Base-by-base conservation (phyloP, 257 asterid genomes). In the Ophiorrhiza pumila region DNA sequence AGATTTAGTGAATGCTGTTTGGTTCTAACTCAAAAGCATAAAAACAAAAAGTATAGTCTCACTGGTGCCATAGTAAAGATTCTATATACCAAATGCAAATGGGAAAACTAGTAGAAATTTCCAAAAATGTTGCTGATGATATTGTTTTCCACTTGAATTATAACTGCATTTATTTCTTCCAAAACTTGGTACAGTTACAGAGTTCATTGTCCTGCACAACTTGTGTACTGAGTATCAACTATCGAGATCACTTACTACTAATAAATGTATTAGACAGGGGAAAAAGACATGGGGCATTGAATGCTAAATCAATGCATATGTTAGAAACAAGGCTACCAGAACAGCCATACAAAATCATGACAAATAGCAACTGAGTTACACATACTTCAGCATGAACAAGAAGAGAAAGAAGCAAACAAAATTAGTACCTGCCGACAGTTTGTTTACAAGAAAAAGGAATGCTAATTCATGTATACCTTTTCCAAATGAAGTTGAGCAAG, bases 401-500 rank as follows among this genome's bases (percentile, higher is more conserved):
- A 56, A 46, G 20, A 70, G 55, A 68, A 68, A 49, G 3, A 12
- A 20, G 27, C 63, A 10, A 20, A 32, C 1, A 47, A n/a, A 13
- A 47, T 22, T 50, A 50, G 57, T 22, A 18, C 11, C 34, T 53
- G 39, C 39, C 27, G 27, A 13, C 61, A 49, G 13, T 58, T 31
- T 18, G 13, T 31, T 1, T 12, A 37, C 3, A 23, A 18, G 17
- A 43, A 45, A 5, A 8, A 22, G 29, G n/a, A 39, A 71, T 71
- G 57, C 57, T 25, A 41, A 70, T 12, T 71, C 43, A 71, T 4
- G 12, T 9, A 41, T 37, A 5, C 10, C 6, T 60, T 22, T 46
- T 17, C 23, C n/a, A 27, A 68, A 65, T 9, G 43, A 43, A 69
- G 37, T 42, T 72, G 56, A 70, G 34, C 27, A 60, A 47, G 55